Evolutionary conservation across 176 grass and related monocot species (phyloP).

Genomic region (Aechmea fasciata): DNA sequence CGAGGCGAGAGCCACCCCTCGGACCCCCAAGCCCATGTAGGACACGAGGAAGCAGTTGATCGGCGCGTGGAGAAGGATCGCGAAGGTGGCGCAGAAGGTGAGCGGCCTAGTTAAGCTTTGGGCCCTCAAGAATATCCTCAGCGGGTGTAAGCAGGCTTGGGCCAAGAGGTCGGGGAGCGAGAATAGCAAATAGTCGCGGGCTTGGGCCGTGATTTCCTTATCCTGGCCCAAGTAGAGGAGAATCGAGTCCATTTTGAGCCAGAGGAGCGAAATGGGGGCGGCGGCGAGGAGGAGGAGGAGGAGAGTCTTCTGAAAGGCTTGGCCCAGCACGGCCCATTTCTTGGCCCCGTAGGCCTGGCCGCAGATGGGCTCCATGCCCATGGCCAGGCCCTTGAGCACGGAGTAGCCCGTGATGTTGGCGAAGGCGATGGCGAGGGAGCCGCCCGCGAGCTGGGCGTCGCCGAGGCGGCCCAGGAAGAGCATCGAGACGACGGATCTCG

Average conservation of each 20-base stretch:
- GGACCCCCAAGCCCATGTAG: background rate
- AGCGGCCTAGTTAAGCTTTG: conserved; percentile 4
- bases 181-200: conserved; percentile 9
- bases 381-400: conserved; percentile 14
- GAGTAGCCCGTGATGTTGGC: conserved; percentile 25
- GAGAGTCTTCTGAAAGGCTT: conserved; percentile 14
- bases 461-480: conserved; percentile 13
- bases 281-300: conserved; percentile 3
- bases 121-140: conserved; percentile 11
- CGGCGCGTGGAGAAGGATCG: background rate
- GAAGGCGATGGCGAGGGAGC: conserved; percentile 23
- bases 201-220: background rate
- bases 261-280: conserved; percentile 9
- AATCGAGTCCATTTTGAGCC: conserved; percentile 10
- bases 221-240: conserved; percentile 2
- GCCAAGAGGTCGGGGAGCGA: conserved; percentile 14
- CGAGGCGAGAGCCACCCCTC: conserved; percentile 11
- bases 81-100: conserved; percentile 9
- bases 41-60: conserved; percentile 1
- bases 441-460: conserved; percentile 1
- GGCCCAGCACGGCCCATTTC: conserved; percentile 14
- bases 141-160: conserved; percentile 11
- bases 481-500: conserved; percentile 8
- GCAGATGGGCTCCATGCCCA: conserved; percentile 19
- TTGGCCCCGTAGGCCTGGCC: conserved; percentile 11